These are phyloP conservation scores for Didymella glomerata DNA, from an alignment of 2,329 filamentous ascomycete species.

Conservation along the genomic window DNA sequence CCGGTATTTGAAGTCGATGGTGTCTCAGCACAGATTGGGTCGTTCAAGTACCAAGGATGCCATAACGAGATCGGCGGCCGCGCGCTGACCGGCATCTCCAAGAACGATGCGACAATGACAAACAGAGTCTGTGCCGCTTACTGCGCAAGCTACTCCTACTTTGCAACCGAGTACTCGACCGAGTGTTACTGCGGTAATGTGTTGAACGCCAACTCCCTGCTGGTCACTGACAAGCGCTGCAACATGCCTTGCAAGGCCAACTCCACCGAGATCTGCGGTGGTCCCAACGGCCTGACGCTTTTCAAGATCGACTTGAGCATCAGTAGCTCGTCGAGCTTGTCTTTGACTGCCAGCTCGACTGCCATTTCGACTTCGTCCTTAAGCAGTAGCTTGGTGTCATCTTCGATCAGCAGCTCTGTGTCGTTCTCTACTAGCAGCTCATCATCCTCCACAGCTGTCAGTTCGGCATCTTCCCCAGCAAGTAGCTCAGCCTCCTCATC, in stretches of 20 bases:
- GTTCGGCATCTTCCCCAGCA: not conserved
- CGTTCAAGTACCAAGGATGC: slow-evolving; percentile 9
- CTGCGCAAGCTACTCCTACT: slow-evolving; percentile 8
- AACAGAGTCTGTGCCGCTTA: slow-evolving; percentile 11
- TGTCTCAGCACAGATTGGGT: slow-evolving; percentile 3
- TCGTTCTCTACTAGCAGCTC: not conserved
- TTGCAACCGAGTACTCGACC: slow-evolving; percentile 11
- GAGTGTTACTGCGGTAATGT: slow-evolving; percentile 30
- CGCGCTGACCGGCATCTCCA: slow-evolving; percentile 7
- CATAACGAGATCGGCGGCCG: slow-evolving; percentile 7
- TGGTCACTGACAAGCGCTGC: slow-evolving; percentile 41
- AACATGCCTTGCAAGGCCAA: slow-evolving; percentile 21
- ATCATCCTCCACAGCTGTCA: no score
- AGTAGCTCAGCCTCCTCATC: not conserved
- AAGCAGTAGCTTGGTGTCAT: not conserved
- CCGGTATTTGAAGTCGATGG: slow-evolving; percentile 2
- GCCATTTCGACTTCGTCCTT: not conserved
- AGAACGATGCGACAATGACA: slow-evolving; percentile 5
- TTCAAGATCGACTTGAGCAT: slow-evolving; percentile 15
- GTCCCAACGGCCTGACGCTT: slow-evolving; percentile 22
- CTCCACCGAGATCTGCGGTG: slow-evolving; percentile 26
- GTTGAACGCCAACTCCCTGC: slow-evolving; percentile 22
- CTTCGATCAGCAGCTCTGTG: not conserved
- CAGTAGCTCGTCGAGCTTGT: slow-evolving; percentile 1
- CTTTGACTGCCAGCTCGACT: not conserved